Base-by-base conservation (phyloP, 352 stramenopile genomes). In the Pilasporangium apinafurcum region DNA sequence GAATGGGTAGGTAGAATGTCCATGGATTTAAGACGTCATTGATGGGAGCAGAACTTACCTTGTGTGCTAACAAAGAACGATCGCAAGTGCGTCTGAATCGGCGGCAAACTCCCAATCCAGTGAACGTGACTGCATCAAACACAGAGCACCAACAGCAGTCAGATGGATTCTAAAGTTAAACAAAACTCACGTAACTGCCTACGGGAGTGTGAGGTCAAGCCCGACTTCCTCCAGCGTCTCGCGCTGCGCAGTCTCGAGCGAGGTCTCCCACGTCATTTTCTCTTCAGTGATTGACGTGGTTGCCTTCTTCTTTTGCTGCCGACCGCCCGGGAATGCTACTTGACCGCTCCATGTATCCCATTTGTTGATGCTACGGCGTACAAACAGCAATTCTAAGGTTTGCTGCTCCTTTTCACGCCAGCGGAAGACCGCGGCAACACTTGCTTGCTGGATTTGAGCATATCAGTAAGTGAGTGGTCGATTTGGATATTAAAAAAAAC, bases 151-250 rank as follows among this genome's bases (percentile, higher is more conserved):
- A 14, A n/a, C 26, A 7, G 9, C 37, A 32, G 10, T 32, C 37
- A 42, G 18, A 42, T 8, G 8, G 21, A 17, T 30, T 47, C 44
- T 45, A 25, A 58, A 56, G 9, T 35, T 47, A 39, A 33, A 37
- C 24, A 6, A 5, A 18, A 44, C 10, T 14, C 7, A 14, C n/a
- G 20, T 21, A 33, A 39, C 12, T 42, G n/a, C 8, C 26, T 68
- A 81, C 68, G 65, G 37, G 20, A 48, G 31, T 8, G 69, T 68
- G 22, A 92, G 74, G 28, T 88, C 67, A 16, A 93, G 52, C 10
- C 82, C 82, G 30, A 93, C 76, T 60, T 93, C 82, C 44, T 93
- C 82, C 52, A 83, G 56, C 13, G 79, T 91, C 57, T 93, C 82
- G 10, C 82, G 68, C 50, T 68, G 60, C 8, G 79, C 82, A 6